Percentiles rank a stretch among this genome's conserved stretches.
Conservation (phyloP, 73 alveolate species). For the Paramecium octaurelia region DNA sequence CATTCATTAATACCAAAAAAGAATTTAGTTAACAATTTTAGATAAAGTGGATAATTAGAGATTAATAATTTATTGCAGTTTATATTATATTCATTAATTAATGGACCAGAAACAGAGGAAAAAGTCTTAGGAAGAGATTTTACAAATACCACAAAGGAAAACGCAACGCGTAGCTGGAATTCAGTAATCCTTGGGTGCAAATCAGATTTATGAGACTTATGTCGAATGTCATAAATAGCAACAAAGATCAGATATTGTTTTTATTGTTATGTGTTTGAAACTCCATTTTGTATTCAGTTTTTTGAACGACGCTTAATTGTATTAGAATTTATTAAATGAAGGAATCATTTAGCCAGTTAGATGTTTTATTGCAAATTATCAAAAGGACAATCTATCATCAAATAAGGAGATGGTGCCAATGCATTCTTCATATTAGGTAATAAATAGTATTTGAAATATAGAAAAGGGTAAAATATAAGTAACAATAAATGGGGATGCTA, state of each 20-base stretch:
- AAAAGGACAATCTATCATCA: constrained; percentile 40
- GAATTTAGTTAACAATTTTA: not conserved
- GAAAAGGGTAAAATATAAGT: constrained; percentile 63
- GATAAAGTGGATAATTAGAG: not conserved
- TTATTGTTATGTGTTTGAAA: constrained; percentile 56
- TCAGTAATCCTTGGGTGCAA: not conserved
- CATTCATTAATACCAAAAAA: too few species aligned
- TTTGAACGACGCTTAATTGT: constrained; percentile 50
- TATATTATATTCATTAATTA: not conserved
- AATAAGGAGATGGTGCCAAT: constrained; percentile 57
- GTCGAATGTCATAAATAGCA: not conserved
- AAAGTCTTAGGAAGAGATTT: not conserved
- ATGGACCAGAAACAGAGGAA: not conserved
- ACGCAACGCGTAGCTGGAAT: constrained; percentile 1
- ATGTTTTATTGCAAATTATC: constrained; percentile 59
- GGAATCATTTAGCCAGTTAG: constrained; percentile 42
- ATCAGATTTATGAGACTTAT: constrained; percentile 43
- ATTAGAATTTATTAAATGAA: not conserved
- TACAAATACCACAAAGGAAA: not conserved
- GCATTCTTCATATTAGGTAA: constrained; percentile 56
- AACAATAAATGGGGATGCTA: constrained; percentile 48
- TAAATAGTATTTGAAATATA: not conserved
- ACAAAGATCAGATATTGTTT: constrained; percentile 34
- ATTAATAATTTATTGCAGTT: not conserved
- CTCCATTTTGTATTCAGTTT: constrained; percentile 50